Percentiles rank a stretch among this genome's conserved stretches.
phyloP scores from a whole-genome alignment of 2,329 filamentous ascomycete species.

The Fusarium guadeloupense region DNA sequence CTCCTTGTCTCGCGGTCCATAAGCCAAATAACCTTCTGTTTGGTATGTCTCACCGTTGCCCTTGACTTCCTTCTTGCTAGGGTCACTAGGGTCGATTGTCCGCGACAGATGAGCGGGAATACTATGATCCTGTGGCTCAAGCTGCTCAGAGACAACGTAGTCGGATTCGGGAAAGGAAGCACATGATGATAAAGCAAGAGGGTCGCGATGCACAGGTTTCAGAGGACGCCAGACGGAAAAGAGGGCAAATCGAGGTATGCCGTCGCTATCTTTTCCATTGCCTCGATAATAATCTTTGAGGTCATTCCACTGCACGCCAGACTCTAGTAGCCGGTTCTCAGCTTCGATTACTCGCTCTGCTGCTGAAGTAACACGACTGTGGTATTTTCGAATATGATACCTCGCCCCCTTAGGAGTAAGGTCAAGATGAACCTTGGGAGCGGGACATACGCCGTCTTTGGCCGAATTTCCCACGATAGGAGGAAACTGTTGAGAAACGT shows the following conservation, averaged over 20 bases:
- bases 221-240: conserved; percentile 6
- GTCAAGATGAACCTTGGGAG: conserved; percentile 7
- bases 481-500: background rate
- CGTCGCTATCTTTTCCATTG: background rate
- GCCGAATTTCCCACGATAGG: background rate
- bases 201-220: conserved; percentile 3
- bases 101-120: background rate
- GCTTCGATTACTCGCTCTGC: background rate
- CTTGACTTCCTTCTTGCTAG: background rate
- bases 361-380: background rate
- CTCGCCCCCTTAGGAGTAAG: conserved; percentile 1
- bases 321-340: background rate
- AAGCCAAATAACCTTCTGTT: conserved; percentile 1
- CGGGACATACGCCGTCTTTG: background rate
- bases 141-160: background rate
- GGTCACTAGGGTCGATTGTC: background rate
- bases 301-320: background rate
- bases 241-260: background rate
- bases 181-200: conserved; percentile 1
- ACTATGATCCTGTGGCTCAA: background rate
- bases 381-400: background rate
- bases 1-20: background rate
- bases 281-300: conserved; percentile 1
- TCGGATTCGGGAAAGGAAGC: conserved; percentile 2
- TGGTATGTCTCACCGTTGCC: background rate